Evolutionary conservation across 345 rosid genomes (phyloP), one percentile per base, ranked within the genome.

Genomic region (Lepidium sativum): DNA sequence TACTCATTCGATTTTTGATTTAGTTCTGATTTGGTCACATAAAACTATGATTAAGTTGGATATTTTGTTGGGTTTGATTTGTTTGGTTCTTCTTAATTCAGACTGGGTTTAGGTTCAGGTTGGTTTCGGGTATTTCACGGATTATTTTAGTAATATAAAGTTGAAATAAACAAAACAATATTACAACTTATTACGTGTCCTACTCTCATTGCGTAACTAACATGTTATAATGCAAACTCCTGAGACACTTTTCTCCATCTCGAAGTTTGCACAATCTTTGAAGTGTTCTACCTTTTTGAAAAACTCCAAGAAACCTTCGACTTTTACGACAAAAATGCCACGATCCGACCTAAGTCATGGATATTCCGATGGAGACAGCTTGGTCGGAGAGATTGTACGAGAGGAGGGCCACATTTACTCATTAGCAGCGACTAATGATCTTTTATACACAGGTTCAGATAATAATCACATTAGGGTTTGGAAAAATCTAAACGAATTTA

Each of bases 331-430:
- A 7, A 64, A 48, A 39, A 63, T 64, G 75, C 65, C 70, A 2
- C 67, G 40, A 21, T 58, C 54, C 18, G 54, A 72, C 29, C 54
- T 12, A 14, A 34, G 8, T 9, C 39, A 61, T 4, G 68, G 43
- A 63, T 41, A 42, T 27, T 39, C 60, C 14, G 15, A 63, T 6
- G 72, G 63, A 32, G 71, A 73, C 79, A 78, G 11, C 56, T 64
- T 38, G 17, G 53, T 86, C 53, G 82, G 83, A 14, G 81, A 84
- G 33, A 73, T 84, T 40, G 72, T 75, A 1, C 69, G 82, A 0
- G 81, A 81, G 70, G 88, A 79, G 69, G 92, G 92, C 0, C 81
- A 86, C 50, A 25, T 86, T 18, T 86, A 86, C 64, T 86, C 92
- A 0, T 47, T 86, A 47, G 85, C 92, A 0, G 77, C 87, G 0